Base-by-base conservation (phyloP, 2,329 filamentous ascomycete genomes). In the Colletotrichum zoysiae region DNA sequence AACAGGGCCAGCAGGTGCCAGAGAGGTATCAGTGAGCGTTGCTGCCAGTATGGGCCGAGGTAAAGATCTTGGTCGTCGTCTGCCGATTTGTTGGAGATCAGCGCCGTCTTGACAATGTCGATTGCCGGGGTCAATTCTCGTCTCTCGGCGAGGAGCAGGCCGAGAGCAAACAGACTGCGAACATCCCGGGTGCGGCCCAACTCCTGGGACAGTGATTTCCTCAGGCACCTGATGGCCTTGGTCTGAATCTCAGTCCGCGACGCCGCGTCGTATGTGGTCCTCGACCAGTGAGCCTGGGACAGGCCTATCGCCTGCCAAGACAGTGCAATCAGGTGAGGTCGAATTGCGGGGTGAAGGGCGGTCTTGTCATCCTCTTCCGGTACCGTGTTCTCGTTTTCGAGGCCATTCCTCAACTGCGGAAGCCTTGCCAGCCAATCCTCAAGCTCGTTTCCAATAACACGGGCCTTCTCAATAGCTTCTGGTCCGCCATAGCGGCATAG, bases 1-100 rank as follows among this genome's bases (percentile, higher is more conserved):
- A 98, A 86, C 33, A 99, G 86, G 0, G 94, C 92, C 58, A 99
- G 86, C 20, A 99, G 86, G 84, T 99, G 96, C 95, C 96, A 98
- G 33, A 98, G 82, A 2, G 95, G 92, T 33, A 98, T 90, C 44
- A 91, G 82, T 8, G 88, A 86, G 58, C 89, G 85, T 78, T 94
- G 91, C 67, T 89, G 86, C 87, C 87, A 90, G 74, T 86, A 88
- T 1, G 84, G 83, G 0, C 86, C 86, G 61, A 84, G 82, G 51
- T 82, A 79, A 5, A 84, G 77, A 55, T 82, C 81, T 56, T 85
- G 84, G 51, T 84, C 82, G 23, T 81, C 82, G 38, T 82, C 83
- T 2, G 83, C 77, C 6, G 84, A 82, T 72, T 87, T 88, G 56
- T 86, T 87, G 5, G 90, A 86, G 55, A 92, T 86, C 55, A 98